A percentile compares a stretch with the other conserved stretches of the same genome.
Evolutionary conservation across 2,329 filamentous ascomycete genomes (phyloP).

Genomic region (Mycosphaerelloides madeirae): DNA sequence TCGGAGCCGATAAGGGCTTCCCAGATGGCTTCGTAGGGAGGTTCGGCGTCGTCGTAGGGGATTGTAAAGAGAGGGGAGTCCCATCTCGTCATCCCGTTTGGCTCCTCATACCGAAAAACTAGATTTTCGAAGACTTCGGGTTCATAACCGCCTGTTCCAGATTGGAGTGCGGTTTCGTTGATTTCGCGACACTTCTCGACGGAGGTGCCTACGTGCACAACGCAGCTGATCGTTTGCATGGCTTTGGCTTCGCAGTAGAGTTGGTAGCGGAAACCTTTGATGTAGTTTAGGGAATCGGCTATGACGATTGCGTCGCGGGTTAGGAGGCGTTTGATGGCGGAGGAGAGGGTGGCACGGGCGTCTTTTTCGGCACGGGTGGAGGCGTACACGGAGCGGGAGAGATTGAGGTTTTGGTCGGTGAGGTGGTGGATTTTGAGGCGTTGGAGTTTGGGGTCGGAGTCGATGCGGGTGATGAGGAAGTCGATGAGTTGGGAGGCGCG

Average conservation of each 20-base stretch:
- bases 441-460: slow-evolving; percentile 43
- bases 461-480: slow-evolving; percentile 59
- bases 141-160: too few relatives aligned
- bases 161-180: slow-evolving; percentile 51
- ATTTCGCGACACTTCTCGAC: slow-evolving; percentile 53
- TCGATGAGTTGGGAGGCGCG: slow-evolving; percentile 60
- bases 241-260: slow-evolving; percentile 81
- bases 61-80: slow-evolving; percentile 78
- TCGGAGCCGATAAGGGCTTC: slow-evolving; percentile 59
- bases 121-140: slow-evolving; percentile 70
- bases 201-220: slow-evolving; percentile 60
- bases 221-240: slow-evolving; percentile 67
- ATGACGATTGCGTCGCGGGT: slow-evolving; percentile 71
- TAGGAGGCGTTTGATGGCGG: slow-evolving; percentile 71
- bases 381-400: slow-evolving; percentile 67
- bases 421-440: slow-evolving; percentile 67
- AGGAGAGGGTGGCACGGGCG: slow-evolving; percentile 70
- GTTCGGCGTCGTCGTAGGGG: slow-evolving; percentile 66
- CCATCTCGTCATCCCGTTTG: slow-evolving; percentile 79
- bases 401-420: slow-evolving; percentile 66
- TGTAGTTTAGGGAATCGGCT: slow-evolving; percentile 78
- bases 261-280: slow-evolving; percentile 86
- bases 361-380: slow-evolving; percentile 78
- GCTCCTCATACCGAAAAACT: slow-evolving; percentile 78
- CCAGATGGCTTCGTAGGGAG: slow-evolving; percentile 68